Percentiles rank a stretch among this genome's conserved stretches.
Evolutionary conservation across 1,139 yeast species (phyloP).

Genomic region (Sugiyamaella sp.): DNA sequence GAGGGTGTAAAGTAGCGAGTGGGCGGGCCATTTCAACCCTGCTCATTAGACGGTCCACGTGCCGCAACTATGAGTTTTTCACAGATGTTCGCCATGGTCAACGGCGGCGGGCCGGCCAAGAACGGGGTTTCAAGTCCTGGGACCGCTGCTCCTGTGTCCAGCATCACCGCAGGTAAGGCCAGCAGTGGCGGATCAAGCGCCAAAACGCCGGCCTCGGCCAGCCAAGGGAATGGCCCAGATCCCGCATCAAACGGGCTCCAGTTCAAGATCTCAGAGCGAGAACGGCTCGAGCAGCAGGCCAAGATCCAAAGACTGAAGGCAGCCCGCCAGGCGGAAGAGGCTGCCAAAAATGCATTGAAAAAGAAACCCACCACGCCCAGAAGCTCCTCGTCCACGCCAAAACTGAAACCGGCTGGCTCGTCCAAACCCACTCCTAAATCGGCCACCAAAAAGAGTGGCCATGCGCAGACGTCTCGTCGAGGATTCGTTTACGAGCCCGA

Average conservation of each 20-base stretch:
- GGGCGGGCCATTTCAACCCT: no score
- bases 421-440: not conserved
- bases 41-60: no score
- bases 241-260: not conserved
- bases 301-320: constrained; percentile 39
- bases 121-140: constrained; percentile 5
- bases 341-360: constrained; percentile 20
- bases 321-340: constrained; percentile 30
- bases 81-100: constrained; percentile 35
- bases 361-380: constrained; percentile 18
- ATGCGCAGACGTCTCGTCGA: constrained; percentile 4
- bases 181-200: not conserved
- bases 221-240: no score
- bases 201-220: no score
- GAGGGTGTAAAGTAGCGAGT: not conserved
- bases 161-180: not conserved
- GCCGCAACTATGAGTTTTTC: constrained; percentile 31
- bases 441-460: not conserved
- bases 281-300: constrained; percentile 34
- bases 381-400: constrained; percentile 14
- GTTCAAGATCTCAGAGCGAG: constrained; percentile 31
- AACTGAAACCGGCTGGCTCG: constrained; percentile 8
- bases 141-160: not conserved
- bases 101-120: constrained; percentile 21
- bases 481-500: not conserved